Conservation (phyloP, 1,284 basidiomycete genomes). For the Ganoderma lingzhi region DNA sequence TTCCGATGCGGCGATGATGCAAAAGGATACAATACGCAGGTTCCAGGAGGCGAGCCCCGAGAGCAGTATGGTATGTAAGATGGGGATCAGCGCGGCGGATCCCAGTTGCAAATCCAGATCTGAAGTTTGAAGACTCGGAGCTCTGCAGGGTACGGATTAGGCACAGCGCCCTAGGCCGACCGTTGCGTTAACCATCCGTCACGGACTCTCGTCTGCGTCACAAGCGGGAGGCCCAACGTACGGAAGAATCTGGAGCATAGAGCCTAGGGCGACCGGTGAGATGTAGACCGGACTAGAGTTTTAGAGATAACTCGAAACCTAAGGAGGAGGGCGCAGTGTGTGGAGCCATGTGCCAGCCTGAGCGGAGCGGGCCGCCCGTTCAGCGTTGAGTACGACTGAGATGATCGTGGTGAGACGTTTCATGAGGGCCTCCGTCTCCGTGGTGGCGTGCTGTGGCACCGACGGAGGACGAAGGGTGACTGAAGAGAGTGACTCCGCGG, state of each 20-base stretch:
- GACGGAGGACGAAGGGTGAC: background rate
- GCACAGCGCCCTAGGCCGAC: background rate
- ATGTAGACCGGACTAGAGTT: background rate
- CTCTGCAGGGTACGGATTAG: slow-evolving; percentile 14
- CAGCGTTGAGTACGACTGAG: background rate
- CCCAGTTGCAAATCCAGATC: background rate
- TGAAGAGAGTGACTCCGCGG: background rate
- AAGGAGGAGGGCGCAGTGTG: background rate
- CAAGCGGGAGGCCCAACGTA: background rate
- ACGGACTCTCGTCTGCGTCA: background rate
- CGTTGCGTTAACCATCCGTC: background rate
- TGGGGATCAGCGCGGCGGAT: slow-evolving; percentile 5
- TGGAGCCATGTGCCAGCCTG: background rate
- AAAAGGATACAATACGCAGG: background rate
- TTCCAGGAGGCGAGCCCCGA: background rate
- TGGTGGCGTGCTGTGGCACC: background rate
- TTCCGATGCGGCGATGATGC: background rate
- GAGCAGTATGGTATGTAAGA: slow-evolving; percentile 13
- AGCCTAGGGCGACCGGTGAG: background rate
- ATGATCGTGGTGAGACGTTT: background rate
- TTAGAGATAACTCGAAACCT: background rate
- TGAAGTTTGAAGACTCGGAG: background rate
- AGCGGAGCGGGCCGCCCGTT: background rate
- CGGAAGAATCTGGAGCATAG: background rate
- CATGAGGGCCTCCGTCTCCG: too few relatives aligned